Evolutionary conservation across 2,329 filamentous ascomycete species (phyloP).

Genomic region (Pyrenophora graminea): DNA sequence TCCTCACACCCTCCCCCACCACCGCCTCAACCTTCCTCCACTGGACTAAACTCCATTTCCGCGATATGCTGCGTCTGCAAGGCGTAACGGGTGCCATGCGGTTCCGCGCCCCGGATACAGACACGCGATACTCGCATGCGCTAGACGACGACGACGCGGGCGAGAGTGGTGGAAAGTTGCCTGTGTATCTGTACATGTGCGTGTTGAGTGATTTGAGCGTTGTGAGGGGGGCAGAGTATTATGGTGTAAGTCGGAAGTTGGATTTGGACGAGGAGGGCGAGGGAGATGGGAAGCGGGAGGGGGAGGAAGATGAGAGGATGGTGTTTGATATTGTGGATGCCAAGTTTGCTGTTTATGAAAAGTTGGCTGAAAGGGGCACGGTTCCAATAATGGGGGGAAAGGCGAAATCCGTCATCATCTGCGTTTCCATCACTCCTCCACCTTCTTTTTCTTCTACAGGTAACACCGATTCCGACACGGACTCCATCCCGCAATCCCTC

Average conservation of each 20-base stretch:
- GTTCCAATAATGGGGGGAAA: no score
- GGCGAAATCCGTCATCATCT: background rate
- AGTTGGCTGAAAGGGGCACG: background rate
- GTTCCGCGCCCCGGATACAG: background rate
- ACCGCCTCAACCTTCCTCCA: slow-evolving; percentile 14
- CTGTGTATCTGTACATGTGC: slow-evolving; percentile 1
- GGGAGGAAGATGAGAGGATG: background rate
- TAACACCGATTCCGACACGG: background rate
- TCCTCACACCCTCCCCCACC: slow-evolving; percentile 1
- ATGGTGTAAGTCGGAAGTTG: background rate
- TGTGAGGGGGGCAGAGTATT: slow-evolving; percentile 1
- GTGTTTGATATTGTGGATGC: slow-evolving; percentile 6
- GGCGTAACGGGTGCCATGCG: background rate
- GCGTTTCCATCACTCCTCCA: background rate
- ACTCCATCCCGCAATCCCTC: background rate
- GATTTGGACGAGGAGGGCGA: background rate
- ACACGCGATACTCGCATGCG: background rate
- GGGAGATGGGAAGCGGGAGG: background rate
- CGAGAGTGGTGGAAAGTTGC: background rate
- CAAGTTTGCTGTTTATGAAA: slow-evolving; percentile 2
- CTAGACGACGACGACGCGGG: background rate
- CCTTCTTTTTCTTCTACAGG: background rate
- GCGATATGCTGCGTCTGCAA: slow-evolving; percentile 18
- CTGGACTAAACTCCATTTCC: slow-evolving; percentile 29
- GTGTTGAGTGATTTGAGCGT: background rate